A percentile compares a stretch with the other conserved stretches of the same genome.
These are phyloP conservation scores for Nemophila menziesii DNA, from an alignment of 257 asterid species.

Conservation along the genomic window DNA sequence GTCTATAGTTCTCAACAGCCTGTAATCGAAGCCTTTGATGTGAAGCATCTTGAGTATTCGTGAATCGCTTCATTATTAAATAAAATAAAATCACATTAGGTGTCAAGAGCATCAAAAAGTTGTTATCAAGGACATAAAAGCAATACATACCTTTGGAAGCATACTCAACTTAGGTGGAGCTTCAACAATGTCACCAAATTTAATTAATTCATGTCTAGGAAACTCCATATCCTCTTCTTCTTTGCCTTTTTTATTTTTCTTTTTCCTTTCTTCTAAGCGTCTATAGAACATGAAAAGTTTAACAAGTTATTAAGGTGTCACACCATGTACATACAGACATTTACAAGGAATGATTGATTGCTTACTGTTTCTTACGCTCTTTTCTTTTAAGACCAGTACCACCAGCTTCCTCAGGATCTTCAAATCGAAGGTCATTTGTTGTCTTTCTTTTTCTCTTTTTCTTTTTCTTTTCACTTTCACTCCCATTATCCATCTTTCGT, in stretches of 20 bases:
- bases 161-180: constrained; percentile 78
- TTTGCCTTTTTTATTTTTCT: constrained; percentile 39
- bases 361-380: constrained; percentile 85
- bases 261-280: constrained; percentile 53
- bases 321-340: neutral
- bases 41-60: constrained; percentile 50
- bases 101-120: neutral
- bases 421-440: constrained; percentile 73
- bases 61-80: constrained; percentile 34
- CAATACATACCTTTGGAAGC: constrained; percentile 59
- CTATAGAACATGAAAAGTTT: constrained; percentile 24
- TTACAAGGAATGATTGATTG: neutral
- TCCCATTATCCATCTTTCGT: constrained; percentile 13
- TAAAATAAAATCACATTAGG: neutral
- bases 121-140: neutral
- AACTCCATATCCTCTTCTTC: constrained; percentile 37
- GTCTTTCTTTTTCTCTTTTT: constrained; percentile 49
- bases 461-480: constrained; percentile 36
- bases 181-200: constrained; percentile 76
- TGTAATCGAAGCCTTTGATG: constrained; percentile 77
- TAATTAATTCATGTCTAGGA: constrained; percentile 48
- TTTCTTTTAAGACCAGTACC: constrained; percentile 48
- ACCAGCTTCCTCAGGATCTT: constrained; percentile 21
- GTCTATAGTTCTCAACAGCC: constrained; percentile 74
- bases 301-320: too few relatives aligned